A percentile compares a stretch with the other conserved stretches of the same genome.
phyloP scores from a whole-genome alignment of 306 rosid species.

The Vigna nakashimae region DNA sequence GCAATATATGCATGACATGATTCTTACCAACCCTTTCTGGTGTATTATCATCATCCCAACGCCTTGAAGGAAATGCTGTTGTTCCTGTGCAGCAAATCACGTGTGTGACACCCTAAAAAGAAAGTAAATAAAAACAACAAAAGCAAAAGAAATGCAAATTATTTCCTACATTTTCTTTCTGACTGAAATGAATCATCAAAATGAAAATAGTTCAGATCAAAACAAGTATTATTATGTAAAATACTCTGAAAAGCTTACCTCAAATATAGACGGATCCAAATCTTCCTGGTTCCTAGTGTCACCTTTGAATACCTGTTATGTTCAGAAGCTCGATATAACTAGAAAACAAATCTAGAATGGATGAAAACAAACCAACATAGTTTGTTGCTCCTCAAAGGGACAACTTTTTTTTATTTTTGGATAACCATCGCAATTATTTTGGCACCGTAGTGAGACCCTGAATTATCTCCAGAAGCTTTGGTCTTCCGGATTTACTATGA shows the following conservation, averaged over 20 bases:
- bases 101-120: conserved; percentile 88
- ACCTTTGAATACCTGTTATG: conserved; percentile 73
- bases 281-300: conserved; percentile 80
- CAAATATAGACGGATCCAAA: conserved; percentile 80
- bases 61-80: conserved; percentile 92
- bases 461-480: background rate
- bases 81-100: conserved; percentile 98
- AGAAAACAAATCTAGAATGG: conserved; percentile 36
- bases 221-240: conserved; percentile 3
- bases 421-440: no score
- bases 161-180: conserved; percentile 23
- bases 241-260: conserved; percentile 55
- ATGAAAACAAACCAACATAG: conserved; percentile 28
- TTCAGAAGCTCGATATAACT: conserved; percentile 44
- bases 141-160: conserved; percentile 18
- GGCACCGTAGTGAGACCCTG: background rate
- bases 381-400: conserved; percentile 3
- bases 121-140: conserved; percentile 33
- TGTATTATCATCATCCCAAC: conserved; percentile 91
- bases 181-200: conserved; percentile 17
- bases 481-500: background rate
- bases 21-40: conserved; percentile 92
- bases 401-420: no score
- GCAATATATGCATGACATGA: conserved; percentile 17
- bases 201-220: background rate